These are phyloP conservation scores for Obelidium mucronatum DNA, from an alignment of 192 early-diverging fungal species.

Conservation along the genomic window DNA sequence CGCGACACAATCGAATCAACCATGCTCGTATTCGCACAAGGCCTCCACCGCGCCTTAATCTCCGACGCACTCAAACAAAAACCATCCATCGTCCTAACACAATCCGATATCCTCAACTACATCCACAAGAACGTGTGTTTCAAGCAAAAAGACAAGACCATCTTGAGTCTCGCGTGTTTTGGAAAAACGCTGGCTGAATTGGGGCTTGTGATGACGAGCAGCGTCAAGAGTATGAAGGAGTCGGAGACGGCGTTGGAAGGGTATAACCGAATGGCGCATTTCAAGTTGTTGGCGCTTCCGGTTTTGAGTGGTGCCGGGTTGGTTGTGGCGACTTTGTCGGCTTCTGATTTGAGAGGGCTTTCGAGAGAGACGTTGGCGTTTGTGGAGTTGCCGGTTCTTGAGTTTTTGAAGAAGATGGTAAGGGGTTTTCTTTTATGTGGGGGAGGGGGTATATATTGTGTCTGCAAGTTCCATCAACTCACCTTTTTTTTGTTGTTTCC, in stretches of 20 bases:
- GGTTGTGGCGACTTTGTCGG: conserved; percentile 55
- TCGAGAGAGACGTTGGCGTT: conserved; percentile 49
- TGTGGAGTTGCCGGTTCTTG: conserved; percentile 52
- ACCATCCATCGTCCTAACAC: conserved; percentile 60
- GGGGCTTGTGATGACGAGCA: conserved; percentile 15
- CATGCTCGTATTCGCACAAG: conserved; percentile 58
- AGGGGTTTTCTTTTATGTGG: neutral
- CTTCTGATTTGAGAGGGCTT: conserved; percentile 61
- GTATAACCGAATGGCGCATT: conserved; percentile 57
- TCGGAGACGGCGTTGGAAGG: conserved; percentile 58
- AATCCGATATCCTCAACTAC: conserved; percentile 67
- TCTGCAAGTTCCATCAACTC: conserved; percentile 6
- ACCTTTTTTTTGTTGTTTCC: conserved; percentile 7
- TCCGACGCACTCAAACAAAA: conserved; percentile 48
- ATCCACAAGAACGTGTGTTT: conserved; percentile 27
- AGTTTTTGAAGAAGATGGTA: conserved; percentile 60
- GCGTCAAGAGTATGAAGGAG: conserved; percentile 48
- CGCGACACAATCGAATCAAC: conserved; percentile 49
- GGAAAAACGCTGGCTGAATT: conserved; percentile 45
- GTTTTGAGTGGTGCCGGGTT: conserved; percentile 55
- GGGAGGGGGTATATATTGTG: neutral
- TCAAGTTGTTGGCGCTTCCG: conserved; percentile 62
- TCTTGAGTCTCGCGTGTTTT: conserved; percentile 47
- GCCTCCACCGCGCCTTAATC: conserved; percentile 67
- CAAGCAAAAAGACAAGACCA: conserved; percentile 32